Percentiles rank a stretch among this genome's conserved stretches.
Evolutionary conservation across 345 rosid genomes (phyloP).

Genomic region (Gossypioides kirkii): DNA sequence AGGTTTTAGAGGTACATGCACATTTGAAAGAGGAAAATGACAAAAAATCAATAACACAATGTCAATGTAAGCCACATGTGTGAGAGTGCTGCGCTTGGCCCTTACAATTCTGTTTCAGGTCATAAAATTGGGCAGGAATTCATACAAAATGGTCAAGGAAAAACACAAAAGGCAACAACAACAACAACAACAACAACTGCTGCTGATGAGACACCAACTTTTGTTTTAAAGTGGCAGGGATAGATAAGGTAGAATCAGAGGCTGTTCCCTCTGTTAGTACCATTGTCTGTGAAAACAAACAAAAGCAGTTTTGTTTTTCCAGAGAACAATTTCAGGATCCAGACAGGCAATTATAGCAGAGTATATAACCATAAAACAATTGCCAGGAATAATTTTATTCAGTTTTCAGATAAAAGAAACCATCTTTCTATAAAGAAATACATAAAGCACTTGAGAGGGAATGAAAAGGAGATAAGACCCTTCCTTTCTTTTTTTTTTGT

Average conservation of each 20-base stretch:
- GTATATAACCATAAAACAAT: conserved; percentile 15
- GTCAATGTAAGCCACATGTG: conserved; percentile 12
- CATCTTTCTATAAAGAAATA: not conserved
- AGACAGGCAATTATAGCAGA: conserved; percentile 28
- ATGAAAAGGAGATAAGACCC: conserved; percentile 24
- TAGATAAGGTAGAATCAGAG: conserved; percentile 42
- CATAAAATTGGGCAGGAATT: conserved; percentile 37
- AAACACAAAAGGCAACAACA: conserved; percentile 1
- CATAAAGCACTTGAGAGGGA: conserved; percentile 10
- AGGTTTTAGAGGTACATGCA: not conserved
- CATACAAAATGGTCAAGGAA: conserved; percentile 19
- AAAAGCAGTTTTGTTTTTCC: conserved; percentile 26
- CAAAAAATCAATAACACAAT: not conserved
- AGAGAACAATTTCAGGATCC: conserved; percentile 17
- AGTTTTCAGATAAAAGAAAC: not conserved
- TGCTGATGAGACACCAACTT: conserved; percentile 17
- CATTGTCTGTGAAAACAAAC: conserved; percentile 33
- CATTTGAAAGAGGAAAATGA: not conserved
- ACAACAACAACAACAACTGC: conserved; percentile 3
- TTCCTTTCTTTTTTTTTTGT: not conserved
- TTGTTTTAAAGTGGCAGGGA: conserved; percentile 35
- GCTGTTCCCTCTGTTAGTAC: conserved; percentile 22
- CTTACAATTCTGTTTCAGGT: conserved; percentile 12
- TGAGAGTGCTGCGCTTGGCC: conserved; percentile 24
- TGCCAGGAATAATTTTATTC: conserved; percentile 14